Evolutionary conservation across 139 green algal genomes (phyloP).

Genomic region (Chlorella sp.): DNA sequence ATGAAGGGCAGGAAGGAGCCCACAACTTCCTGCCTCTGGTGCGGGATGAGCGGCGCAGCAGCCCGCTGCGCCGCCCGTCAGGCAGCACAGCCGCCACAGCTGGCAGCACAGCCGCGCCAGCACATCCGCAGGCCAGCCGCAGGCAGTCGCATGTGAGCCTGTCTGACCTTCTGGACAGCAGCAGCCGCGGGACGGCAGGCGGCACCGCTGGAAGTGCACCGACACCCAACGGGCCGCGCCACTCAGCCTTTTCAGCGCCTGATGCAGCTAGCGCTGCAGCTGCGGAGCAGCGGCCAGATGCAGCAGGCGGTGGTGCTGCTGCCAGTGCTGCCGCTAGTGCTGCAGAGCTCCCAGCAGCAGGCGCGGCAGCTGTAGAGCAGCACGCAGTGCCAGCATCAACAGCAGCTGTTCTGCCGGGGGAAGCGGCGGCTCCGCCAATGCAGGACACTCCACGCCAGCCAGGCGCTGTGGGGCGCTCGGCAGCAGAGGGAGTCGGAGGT

Average conservation of each 20-base stretch:
- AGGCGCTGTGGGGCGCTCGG: background rate
- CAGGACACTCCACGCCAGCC: background rate
- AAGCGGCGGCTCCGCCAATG: background rate
- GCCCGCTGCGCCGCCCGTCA: too few relatives aligned
- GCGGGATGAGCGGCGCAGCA: background rate
- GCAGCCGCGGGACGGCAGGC: background rate
- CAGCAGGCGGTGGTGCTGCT: too few relatives aligned
- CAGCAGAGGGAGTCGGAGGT: background rate
- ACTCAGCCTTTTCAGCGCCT: background rate
- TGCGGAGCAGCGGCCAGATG: background rate
- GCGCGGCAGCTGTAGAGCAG: background rate
- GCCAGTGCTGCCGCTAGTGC: background rate
- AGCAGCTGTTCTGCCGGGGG: background rate
- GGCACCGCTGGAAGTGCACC: background rate
- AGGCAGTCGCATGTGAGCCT: constrained; percentile 17
- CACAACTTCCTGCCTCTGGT: background rate
- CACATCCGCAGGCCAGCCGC: background rate
- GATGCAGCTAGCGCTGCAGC: too few relatives aligned
- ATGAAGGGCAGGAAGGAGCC: too few relatives aligned
- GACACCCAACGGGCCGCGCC: background rate
- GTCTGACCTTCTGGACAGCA: background rate
- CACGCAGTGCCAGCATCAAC: background rate
- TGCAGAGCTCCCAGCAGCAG: background rate
- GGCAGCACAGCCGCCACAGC: background rate
- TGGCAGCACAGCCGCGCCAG: background rate